These are phyloP conservation scores for Microdochium bolleyi DNA, from an alignment of 2,329 filamentous ascomycete species.

Conservation along the genomic window DNA sequence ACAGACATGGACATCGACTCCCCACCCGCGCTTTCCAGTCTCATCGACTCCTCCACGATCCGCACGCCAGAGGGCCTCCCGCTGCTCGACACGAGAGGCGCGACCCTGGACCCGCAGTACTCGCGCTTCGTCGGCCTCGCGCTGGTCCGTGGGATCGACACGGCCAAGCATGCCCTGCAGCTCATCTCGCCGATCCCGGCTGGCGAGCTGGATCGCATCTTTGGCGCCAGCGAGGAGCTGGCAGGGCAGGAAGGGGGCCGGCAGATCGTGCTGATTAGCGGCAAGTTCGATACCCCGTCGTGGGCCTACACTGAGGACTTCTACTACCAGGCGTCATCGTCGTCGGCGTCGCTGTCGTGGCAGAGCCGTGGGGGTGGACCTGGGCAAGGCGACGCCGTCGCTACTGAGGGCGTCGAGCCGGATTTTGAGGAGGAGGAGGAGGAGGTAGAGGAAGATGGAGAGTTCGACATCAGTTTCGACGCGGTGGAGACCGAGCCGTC, in stretches of 20 bases:
- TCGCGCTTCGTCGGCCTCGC: slow-evolving; percentile 56
- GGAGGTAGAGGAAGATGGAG: slow-evolving; percentile 17
- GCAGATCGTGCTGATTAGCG: slow-evolving; percentile 55
- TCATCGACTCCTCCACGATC: slow-evolving; percentile 19
- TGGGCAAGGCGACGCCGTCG: neutral
- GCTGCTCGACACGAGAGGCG: slow-evolving; percentile 46
- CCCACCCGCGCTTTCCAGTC: slow-evolving; percentile 1
- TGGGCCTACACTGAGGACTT: slow-evolving; percentile 65
- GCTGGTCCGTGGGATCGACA: slow-evolving; percentile 63
- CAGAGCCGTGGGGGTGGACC: neutral
- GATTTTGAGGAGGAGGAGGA: slow-evolving; percentile 11
- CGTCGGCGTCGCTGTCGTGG: too few species aligned
- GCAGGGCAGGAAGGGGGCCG: slow-evolving; percentile 6
- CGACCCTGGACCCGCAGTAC: slow-evolving; percentile 51
- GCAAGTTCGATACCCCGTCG: slow-evolving; percentile 58
- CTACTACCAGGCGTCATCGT: slow-evolving; percentile 20
- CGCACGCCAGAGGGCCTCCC: slow-evolving; percentile 49
- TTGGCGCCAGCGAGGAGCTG: slow-evolving; percentile 9
- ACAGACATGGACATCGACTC: slow-evolving; percentile 13
- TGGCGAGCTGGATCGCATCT: slow-evolving; percentile 9
- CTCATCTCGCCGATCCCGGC: slow-evolving; percentile 53
- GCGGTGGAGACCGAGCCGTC: neutral
- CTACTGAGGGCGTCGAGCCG: slow-evolving; percentile 9
- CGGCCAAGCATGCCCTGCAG: slow-evolving; percentile 43
- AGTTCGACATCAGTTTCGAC: slow-evolving; percentile 25